These are phyloP conservation scores for Colletotrichum brevisporum DNA, from an alignment of 2,329 filamentous ascomycete species.

Conservation along the genomic window DNA sequence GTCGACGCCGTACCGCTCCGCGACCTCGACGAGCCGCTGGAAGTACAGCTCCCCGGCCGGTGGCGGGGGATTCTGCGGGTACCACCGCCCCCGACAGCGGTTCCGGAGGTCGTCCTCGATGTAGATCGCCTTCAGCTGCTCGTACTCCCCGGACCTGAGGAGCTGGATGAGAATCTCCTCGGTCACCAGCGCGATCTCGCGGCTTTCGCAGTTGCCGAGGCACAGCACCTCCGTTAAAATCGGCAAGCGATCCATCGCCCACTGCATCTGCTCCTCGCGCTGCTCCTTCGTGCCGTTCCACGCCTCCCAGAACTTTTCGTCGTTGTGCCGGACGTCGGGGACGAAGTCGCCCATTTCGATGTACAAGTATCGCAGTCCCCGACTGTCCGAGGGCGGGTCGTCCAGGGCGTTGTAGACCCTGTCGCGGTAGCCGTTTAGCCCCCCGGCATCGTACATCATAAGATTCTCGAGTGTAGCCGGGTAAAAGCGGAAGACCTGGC, in stretches of 20 bases:
- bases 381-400: neutral
- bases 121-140: conserved; percentile 1
- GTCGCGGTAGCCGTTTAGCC: conserved; percentile 2
- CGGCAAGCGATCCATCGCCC: neutral
- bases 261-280: neutral
- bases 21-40: conserved; percentile 11
- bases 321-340: neutral
- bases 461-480: conserved; percentile 1
- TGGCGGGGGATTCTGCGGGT: too few relatives aligned
- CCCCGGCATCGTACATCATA: conserved; percentile 11
- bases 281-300: neutral
- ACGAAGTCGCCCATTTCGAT: conserved; percentile 5
- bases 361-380: neutral
- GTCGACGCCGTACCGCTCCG: neutral
- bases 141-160: neutral
- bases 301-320: neutral
- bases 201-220: neutral
- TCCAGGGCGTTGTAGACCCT: neutral
- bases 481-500: too few relatives aligned
- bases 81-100: neutral
- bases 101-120: neutral
- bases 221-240: neutral
- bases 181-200: neutral
- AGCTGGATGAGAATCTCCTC: conserved; percentile 6
- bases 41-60: neutral